Evolutionary conservation across 176 grass and related monocot species (phyloP).

Genomic region (Stipa capillata): DNA sequence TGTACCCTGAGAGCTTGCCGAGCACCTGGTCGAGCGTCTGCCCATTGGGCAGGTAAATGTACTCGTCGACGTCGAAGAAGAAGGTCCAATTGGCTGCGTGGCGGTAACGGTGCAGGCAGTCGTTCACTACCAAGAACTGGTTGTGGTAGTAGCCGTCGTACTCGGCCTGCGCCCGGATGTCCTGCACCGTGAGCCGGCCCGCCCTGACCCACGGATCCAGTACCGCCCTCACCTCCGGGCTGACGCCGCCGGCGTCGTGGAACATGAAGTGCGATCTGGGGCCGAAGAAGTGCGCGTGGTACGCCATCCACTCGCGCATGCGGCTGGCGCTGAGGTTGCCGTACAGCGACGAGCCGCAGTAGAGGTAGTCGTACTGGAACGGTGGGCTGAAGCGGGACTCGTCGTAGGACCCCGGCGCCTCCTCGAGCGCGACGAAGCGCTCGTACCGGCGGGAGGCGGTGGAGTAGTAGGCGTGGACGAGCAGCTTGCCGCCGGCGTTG

Average conservation of each 20-base stretch:
- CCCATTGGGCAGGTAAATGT: slow-evolving; percentile 59
- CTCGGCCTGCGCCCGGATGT: slow-evolving; percentile 64
- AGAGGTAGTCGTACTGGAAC: slow-evolving; percentile 81
- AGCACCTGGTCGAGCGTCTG: slow-evolving; percentile 42
- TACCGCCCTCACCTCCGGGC: slow-evolving; percentile 45
- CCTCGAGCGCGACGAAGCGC: slow-evolving; percentile 69
- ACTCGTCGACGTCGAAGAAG: slow-evolving; percentile 96
- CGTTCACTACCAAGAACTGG: slow-evolving; percentile 89
- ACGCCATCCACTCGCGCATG: slow-evolving; percentile 75
- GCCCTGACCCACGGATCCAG: slow-evolving; percentile 74
- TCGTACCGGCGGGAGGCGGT: slow-evolving; percentile 61
- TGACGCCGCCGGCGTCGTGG: slow-evolving; percentile 71
- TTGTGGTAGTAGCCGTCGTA: slow-evolving; percentile 93
- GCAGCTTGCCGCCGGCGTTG: slow-evolving; percentile 74
- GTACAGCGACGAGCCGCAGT: slow-evolving; percentile 91
- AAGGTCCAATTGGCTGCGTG: slow-evolving; percentile 88
- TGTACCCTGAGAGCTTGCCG: slow-evolving; percentile 37
- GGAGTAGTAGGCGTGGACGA: slow-evolving; percentile 90
- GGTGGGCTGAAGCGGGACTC: slow-evolving; percentile 41
- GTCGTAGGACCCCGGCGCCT: slow-evolving; percentile 61
- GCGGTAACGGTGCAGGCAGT: slow-evolving; percentile 72
- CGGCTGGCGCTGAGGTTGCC: slow-evolving; percentile 63
- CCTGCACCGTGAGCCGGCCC: slow-evolving; percentile 69
- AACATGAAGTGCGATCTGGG: slow-evolving; percentile 78
- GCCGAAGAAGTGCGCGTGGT: slow-evolving; percentile 82